Conservation (phyloP, 257 asterid species). For the Echium plantagineum region DNA sequence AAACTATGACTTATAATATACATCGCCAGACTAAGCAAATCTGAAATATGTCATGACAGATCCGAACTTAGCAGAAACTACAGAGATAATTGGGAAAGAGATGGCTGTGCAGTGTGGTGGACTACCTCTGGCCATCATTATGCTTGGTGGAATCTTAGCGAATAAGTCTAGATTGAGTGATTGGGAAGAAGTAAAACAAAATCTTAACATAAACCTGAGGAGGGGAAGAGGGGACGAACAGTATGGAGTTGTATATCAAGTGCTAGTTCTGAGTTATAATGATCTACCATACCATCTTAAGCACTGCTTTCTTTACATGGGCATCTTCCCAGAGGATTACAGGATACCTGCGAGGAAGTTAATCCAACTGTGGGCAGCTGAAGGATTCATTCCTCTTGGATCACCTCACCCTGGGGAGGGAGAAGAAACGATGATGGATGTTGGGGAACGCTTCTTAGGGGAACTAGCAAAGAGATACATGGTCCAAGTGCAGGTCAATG, state of each 20-base stretch:
- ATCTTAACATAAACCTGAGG: conserved; percentile 27
- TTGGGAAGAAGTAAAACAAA: conserved; percentile 42
- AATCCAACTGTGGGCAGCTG: conserved; percentile 54
- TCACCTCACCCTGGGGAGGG: conserved; percentile 16
- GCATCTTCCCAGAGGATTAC: conserved; percentile 36
- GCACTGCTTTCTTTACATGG: conserved; percentile 46
- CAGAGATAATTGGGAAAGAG: conserved; percentile 38
- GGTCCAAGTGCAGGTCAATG: conserved; percentile 39
- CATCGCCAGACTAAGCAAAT: neutral
- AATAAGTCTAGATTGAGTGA: conserved; percentile 29
- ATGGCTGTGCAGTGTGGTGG: conserved; percentile 54
- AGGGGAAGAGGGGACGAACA: conserved; percentile 23
- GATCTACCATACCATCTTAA: conserved; percentile 49
- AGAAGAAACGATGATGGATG: conserved; percentile 30
- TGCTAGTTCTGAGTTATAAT: conserved; percentile 37
- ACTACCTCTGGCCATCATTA: conserved; percentile 45
- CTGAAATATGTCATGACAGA: conserved; percentile 13
- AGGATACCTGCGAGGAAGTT: conserved; percentile 38
- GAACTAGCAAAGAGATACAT: conserved; percentile 46
- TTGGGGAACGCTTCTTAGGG: conserved; percentile 29
- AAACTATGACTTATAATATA: neutral
- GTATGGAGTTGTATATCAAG: conserved; percentile 35
- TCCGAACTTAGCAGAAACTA: conserved; percentile 16
- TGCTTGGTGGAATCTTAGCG: conserved; percentile 43
- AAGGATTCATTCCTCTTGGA: conserved; percentile 33